Conservation (phyloP, 73 alveolate genomes). For the Symbiodinium pilosum region DNA sequence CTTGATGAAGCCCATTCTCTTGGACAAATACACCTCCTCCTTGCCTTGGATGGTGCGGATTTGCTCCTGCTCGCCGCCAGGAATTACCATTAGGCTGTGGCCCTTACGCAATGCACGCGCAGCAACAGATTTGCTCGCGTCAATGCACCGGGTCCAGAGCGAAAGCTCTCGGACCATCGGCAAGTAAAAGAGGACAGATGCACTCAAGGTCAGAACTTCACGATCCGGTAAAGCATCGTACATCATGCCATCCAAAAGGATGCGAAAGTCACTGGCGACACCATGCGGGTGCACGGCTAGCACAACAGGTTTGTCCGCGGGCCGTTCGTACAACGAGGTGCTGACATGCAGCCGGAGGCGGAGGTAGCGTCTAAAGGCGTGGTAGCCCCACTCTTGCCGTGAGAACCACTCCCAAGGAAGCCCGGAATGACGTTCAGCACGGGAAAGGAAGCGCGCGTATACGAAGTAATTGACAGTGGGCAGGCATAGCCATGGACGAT, state of each 20-base stretch:
- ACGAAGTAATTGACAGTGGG: background rate
- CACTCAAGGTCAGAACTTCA: constrained; percentile 47
- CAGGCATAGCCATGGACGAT: background rate
- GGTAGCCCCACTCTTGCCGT: constrained; percentile 75
- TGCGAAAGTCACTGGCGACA: constrained; percentile 91
- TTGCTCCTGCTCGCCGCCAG: constrained; percentile 89
- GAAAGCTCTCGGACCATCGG: constrained; percentile 93
- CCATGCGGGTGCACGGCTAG: constrained; percentile 87
- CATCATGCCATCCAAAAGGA: constrained; percentile 86
- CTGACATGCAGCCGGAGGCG: constrained; percentile 80
- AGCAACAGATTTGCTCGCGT: constrained; percentile 81
- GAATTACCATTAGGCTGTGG: constrained; percentile 4
- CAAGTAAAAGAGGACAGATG: constrained; percentile 80
- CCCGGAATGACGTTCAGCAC: constrained; percentile 42
- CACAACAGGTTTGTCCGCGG: constrained; percentile 57
- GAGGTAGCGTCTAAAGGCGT: constrained; percentile 91
- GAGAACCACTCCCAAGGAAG: constrained; percentile 82
- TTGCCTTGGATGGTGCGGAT: constrained; percentile 77
- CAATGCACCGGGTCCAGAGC: constrained; percentile 90
- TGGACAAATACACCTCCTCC: constrained; percentile 51
- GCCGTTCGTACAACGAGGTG: background rate
- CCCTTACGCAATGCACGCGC: constrained; percentile 32
- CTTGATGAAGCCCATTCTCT: constrained; percentile 84
- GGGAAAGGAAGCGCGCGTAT: constrained; percentile 34
- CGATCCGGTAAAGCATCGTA: constrained; percentile 85